phyloP scores from a whole-genome alignment of 108 stramenopile genomes.

The Cyclostephanos invisitatus region DNA sequence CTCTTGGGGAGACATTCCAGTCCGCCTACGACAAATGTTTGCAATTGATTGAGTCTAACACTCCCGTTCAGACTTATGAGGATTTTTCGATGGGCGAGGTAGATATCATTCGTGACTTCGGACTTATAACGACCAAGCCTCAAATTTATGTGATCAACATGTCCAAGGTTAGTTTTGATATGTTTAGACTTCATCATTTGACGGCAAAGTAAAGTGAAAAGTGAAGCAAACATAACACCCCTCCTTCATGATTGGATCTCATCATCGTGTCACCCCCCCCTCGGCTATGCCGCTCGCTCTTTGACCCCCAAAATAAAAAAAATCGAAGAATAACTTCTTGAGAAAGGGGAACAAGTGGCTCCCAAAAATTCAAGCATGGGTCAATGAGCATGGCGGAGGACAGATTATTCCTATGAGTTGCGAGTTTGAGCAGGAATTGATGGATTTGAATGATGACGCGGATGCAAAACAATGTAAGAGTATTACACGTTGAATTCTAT shows the following conservation, averaged over 20 bases:
- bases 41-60: slow-evolving; percentile 78
- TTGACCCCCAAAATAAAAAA: background rate
- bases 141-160: slow-evolving; percentile 98
- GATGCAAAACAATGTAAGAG: slow-evolving; percentile 67
- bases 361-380: slow-evolving; percentile 94
- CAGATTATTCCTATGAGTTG: slow-evolving; percentile 97
- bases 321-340: slow-evolving; percentile 91
- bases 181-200: background rate
- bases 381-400: slow-evolving; percentile 95
- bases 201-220: background rate
- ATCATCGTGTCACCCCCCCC: background rate
- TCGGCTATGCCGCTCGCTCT: background rate
- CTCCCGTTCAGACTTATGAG: slow-evolving; percentile 78
- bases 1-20: slow-evolving; percentile 70
- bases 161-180: background rate
- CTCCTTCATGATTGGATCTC: background rate
- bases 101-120: slow-evolving; percentile 86
- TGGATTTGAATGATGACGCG: slow-evolving; percentile 76
- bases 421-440: slow-evolving; percentile 95
- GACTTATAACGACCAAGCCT: slow-evolving; percentile 97
- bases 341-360: slow-evolving; percentile 96
- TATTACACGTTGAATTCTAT: background rate
- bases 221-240: background rate
- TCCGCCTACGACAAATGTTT: slow-evolving; percentile 79
- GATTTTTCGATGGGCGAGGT: slow-evolving; percentile 86